Conservation (phyloP, 2,329 filamentous ascomycete species). For the Verticillium klebahnii region DNA sequence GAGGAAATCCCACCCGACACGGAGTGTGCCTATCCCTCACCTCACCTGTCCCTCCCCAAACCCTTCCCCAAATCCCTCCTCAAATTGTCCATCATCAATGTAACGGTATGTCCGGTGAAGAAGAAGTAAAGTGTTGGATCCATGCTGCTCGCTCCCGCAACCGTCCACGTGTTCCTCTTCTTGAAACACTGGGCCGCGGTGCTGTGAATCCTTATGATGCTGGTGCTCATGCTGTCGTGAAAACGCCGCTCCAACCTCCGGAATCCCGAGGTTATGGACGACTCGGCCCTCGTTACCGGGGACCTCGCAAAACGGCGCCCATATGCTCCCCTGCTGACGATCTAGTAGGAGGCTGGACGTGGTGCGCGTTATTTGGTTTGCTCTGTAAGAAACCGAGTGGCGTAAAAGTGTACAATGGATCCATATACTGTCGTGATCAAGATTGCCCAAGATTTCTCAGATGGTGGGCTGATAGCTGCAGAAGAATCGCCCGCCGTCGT, state of each 20-base stretch:
- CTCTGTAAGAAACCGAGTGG: background rate
- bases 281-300: background rate
- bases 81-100: slow-evolving; percentile 11
- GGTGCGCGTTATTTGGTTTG: background rate
- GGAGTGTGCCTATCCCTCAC: slow-evolving; percentile 7
- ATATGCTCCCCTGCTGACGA: background rate
- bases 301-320: background rate
- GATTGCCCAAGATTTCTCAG: background rate
- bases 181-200: slow-evolving; percentile 5
- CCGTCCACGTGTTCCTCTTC: background rate
- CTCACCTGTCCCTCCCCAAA: slow-evolving; percentile 6
- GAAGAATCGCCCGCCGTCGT: background rate
- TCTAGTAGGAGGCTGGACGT: background rate
- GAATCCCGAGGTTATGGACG: background rate
- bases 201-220: slow-evolving; percentile 14
- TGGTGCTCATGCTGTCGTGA: slow-evolving; percentile 34
- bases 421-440: background rate
- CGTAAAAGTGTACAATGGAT: slow-evolving; percentile 1
- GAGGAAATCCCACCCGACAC: slow-evolving; percentile 9
- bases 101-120: slow-evolving; percentile 3
- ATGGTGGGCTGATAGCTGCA: background rate
- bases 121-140: slow-evolving; percentile 7
- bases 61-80: slow-evolving; percentile 6
- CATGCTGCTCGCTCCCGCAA: slow-evolving; percentile 7
- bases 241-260: slow-evolving; percentile 19